A percentile compares a stretch with the other conserved stretches of the same genome.
phyloP scores from a whole-genome alignment of 1,139 yeast species.

The Candida buenavistaensis region DNA sequence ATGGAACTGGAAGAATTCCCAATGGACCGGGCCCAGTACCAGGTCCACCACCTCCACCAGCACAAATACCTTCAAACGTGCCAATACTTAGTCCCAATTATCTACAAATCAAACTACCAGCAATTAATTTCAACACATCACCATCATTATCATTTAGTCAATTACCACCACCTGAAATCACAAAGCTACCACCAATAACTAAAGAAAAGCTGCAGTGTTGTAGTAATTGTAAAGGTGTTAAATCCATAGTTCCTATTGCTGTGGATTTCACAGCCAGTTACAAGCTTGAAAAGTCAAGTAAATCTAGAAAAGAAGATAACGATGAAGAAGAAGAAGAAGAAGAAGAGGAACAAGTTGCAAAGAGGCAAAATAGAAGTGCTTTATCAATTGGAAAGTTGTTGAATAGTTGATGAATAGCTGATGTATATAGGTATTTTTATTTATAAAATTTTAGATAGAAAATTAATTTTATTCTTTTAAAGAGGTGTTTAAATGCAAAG shows the following conservation, averaged over 20 bases:
- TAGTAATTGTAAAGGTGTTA: constrained; percentile 6
- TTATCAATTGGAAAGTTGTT: constrained; percentile 41
- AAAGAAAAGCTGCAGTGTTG: constrained; percentile 13
- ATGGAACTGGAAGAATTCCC: constrained; percentile 39
- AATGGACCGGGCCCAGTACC: constrained; percentile 50
- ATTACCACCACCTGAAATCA: too few species aligned
- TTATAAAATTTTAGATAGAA: too few species aligned
- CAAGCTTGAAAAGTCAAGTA: constrained; percentile 6
- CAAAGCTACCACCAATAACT: constrained; percentile 16
- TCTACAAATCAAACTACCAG: constrained; percentile 8
- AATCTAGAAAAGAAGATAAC: not conserved
- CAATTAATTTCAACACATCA: constrained; percentile 5
- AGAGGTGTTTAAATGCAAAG: too few species aligned
- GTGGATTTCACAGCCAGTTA: constrained; percentile 30
- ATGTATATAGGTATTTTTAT: constrained; percentile 2
- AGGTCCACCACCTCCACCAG: constrained; percentile 37
- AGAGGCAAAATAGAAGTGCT: constrained; percentile 10
- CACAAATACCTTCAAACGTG: too few species aligned
- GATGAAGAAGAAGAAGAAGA: constrained; percentile 5
- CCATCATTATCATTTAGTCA: constrained; percentile 2
- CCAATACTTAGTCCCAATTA: not conserved
- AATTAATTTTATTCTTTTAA: too few species aligned
- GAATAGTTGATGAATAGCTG: constrained; percentile 18
- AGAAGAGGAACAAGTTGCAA: constrained; percentile 3
- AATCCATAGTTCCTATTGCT: constrained; percentile 21